Conservation (phyloP, 495 filamentous ascomycete genomes). For the Tirmania nivea region DNA sequence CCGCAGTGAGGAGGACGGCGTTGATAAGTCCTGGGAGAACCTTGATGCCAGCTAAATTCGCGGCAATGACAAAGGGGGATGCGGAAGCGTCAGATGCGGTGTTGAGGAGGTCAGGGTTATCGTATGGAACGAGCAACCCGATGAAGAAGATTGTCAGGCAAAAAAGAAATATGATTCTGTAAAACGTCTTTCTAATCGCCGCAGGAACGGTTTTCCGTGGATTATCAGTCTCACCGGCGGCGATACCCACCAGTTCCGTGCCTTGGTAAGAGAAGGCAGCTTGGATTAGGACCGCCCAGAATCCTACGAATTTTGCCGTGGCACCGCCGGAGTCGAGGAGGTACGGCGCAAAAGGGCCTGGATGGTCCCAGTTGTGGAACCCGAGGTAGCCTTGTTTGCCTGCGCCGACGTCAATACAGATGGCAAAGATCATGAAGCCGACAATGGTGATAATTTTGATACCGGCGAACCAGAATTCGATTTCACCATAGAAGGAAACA, state of each 20-base stretch:
- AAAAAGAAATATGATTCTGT: constrained; percentile 47
- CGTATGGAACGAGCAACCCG: constrained; percentile 44
- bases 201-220: constrained; percentile 29
- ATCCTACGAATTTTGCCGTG: constrained; percentile 45
- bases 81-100: constrained; percentile 31
- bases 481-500: constrained; percentile 51
- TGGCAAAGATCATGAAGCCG: constrained; percentile 47
- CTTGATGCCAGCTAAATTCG: constrained; percentile 39
- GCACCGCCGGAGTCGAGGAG: constrained; percentile 38
- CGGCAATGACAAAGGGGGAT: constrained; percentile 56
- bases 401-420: constrained; percentile 45
- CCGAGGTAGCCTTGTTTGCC: constrained; percentile 30
- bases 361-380: constrained; percentile 39
- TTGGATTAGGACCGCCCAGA: constrained; percentile 51
- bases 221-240: constrained; percentile 38
- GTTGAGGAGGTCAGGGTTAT: constrained; percentile 33
- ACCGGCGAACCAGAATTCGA: constrained; percentile 30
- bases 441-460: constrained; percentile 40
- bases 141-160: constrained; percentile 51
- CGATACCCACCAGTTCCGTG: constrained; percentile 51
- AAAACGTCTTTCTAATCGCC: constrained; percentile 33
- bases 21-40: constrained; percentile 55
- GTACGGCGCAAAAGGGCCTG: constrained; percentile 34
- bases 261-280: constrained; percentile 54
- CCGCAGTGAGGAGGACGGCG: constrained; percentile 39